Percentiles rank a stretch among this genome's conserved stretches.
These are phyloP conservation scores for Cantharellus anzutake DNA, from an alignment of 768 basidiomycete genomes.

Conservation along the genomic window DNA sequence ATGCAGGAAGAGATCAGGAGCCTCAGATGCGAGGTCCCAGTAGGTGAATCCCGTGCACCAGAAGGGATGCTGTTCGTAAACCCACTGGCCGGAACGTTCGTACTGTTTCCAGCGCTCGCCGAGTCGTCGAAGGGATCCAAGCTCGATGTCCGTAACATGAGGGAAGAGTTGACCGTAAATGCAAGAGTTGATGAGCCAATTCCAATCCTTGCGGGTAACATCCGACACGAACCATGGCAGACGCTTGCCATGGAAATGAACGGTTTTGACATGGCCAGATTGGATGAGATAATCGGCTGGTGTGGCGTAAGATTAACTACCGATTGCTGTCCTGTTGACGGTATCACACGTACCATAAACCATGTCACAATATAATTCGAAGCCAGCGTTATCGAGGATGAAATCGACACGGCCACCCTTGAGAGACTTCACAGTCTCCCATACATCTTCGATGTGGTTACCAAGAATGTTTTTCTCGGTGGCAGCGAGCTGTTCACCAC, in stretches of 20 bases:
- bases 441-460: constrained; percentile 53
- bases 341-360: constrained; percentile 43
- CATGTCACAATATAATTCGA: constrained; percentile 75
- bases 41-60: constrained; percentile 33
- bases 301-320: neutral
- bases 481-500: constrained; percentile 85
- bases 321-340: neutral
- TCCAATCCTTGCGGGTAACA: constrained; percentile 85
- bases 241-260: constrained; percentile 91
- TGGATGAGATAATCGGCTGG: constrained; percentile 86
- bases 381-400: constrained; percentile 73
- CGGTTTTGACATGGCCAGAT: constrained; percentile 62
- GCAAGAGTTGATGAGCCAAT: constrained; percentile 77
- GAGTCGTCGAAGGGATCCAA: constrained; percentile 60
- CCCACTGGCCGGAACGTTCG: constrained; percentile 81
- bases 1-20: constrained; percentile 82
- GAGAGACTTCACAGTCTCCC: constrained; percentile 55
- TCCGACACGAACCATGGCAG: constrained; percentile 93
- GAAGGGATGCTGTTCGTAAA: constrained; percentile 86
- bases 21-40: constrained; percentile 69
- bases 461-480: constrained; percentile 94
- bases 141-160: constrained; percentile 56
- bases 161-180: constrained; percentile 87
- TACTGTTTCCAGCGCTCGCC: constrained; percentile 86
- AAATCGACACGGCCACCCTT: constrained; percentile 64